Percentiles rank a stretch among this genome's conserved stretches.
These are phyloP conservation scores for Meira nashicola DNA, from an alignment of 1,284 basidiomycete genomes.

Conservation along the genomic window DNA sequence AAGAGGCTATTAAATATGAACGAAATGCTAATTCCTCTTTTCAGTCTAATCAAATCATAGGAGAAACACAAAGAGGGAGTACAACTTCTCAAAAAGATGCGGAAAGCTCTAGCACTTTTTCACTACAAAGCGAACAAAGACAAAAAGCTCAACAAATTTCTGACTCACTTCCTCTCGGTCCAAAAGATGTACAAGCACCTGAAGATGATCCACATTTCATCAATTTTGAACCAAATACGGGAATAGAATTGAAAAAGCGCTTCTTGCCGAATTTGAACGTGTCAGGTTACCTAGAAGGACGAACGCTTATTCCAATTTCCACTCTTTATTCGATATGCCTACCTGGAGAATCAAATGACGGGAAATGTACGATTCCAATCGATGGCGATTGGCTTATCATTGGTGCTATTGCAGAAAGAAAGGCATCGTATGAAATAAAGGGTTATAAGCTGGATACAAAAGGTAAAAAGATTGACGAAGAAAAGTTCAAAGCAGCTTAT, in stretches of 20 bases:
- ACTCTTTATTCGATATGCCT: constrained; percentile 69
- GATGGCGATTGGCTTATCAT: constrained; percentile 86
- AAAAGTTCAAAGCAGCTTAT: not conserved
- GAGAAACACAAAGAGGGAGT: too few relatives aligned
- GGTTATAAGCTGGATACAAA: not conserved
- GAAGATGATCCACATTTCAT: constrained; percentile 24
- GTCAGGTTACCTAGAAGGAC: constrained; percentile 73
- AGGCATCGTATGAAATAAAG: not conserved
- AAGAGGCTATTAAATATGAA: too few relatives aligned
- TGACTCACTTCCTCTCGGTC: not conserved
- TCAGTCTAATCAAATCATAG: too few relatives aligned
- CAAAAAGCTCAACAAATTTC: too few relatives aligned
- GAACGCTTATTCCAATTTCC: constrained; percentile 81
- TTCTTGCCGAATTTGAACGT: constrained; percentile 69
- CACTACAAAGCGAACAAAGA: too few relatives aligned
- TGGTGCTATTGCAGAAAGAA: constrained; percentile 53
- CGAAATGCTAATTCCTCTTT: too few relatives aligned
- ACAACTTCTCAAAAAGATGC: too few relatives aligned
- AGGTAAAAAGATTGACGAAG: not conserved
- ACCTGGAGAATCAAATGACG: constrained; percentile 13
- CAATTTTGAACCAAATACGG: constrained; percentile 23
- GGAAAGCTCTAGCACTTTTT: too few relatives aligned
- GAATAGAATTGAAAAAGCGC: constrained; percentile 68
- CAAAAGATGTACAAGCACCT: constrained; percentile 1
- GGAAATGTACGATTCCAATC: constrained; percentile 80